Evolutionary conservation across 2,329 filamentous ascomycete genomes (phyloP).

Genomic region (Stachybotrys elegans): DNA sequence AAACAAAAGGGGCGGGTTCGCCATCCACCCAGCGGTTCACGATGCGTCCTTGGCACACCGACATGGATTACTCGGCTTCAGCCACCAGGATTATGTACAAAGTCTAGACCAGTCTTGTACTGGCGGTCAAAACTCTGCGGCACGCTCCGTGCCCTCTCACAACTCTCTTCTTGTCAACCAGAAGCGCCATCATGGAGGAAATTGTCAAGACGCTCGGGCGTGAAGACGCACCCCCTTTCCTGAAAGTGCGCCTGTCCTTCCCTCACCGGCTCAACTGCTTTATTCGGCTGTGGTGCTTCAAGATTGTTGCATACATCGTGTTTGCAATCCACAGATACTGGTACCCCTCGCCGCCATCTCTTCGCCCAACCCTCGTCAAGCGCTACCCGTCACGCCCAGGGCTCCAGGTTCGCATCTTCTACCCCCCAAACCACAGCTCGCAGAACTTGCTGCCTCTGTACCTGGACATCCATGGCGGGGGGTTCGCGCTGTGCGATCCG

Average conservation of each 20-base stretch:
- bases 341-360: background rate
- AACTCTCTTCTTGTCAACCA: too few relatives aligned
- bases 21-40: too few relatives aligned
- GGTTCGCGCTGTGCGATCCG: constrained; percentile 39
- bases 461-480: constrained; percentile 48
- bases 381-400: background rate
- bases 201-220: too few relatives aligned
- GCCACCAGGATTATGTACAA: too few relatives aligned
- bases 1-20: too few relatives aligned
- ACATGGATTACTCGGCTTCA: too few relatives aligned
- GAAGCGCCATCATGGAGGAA: too few relatives aligned
- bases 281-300: background rate
- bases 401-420: constrained; percentile 27
- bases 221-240: background rate
- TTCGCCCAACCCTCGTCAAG: constrained; percentile 1
- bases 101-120: too few relatives aligned
- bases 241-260: constrained; percentile 1
- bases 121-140: too few relatives aligned
- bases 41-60: too few relatives aligned
- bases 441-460: constrained; percentile 33
- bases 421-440: constrained; percentile 28
- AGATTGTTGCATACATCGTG: background rate
- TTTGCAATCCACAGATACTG: background rate
- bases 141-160: too few relatives aligned
- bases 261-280: constrained; percentile 2